Base-by-base conservation (phyloP, 2,329 filamentous ascomycete genomes). In the Diatrype stigma region DNA sequence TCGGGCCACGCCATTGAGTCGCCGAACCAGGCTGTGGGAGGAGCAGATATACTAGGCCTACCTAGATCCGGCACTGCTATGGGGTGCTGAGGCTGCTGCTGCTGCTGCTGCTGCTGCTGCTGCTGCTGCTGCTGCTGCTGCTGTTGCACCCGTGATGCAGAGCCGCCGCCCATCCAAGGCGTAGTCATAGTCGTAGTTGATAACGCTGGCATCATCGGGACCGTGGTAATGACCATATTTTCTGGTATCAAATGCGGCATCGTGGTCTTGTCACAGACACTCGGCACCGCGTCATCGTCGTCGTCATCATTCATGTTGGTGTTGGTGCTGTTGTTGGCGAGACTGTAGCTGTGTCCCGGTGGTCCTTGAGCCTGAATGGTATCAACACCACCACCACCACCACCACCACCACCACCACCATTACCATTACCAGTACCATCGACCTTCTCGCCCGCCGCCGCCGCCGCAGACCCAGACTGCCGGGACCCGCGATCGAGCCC, bases 1-100 rank as follows among this genome's bases (percentile, higher is more conserved):
- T 56, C 61, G 21, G 50, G 50, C 60, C 52, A 63, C n/a, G 45
- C 53, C 45, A 67, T 60, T n/a, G 63, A 61, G 48, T 62, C 51
- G 32, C 56, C 53, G 3, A 55, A 32, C 38, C 10, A 23, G 38
- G n/a, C 38, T 10, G 14, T 50, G 47, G 3, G n/a, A n/a, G n/a
- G n/a, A n/a, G n/a, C n/a, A n/a, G n/a, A n/a, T n/a, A n/a, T n/a
- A n/a, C n/a, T n/a, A n/a, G n/a, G n/a, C n/a, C n/a, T n/a, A n/a
- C n/a, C n/a, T n/a, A n/a, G n/a, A n/a, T n/a, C n/a, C n/a, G n/a
- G n/a, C n/a, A n/a, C n/a, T n/a, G n/a, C n/a, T n/a, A n/a, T n/a
- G n/a, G n/a, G n/a, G n/a, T n/a, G n/a, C n/a, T n/a, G n/a, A n/a
- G n/a, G n/a, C n/a, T n/a, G n/a, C n/a, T n/a, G n/a, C n/a, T n/a